A percentile compares a stretch with the other conserved stretches of the same genome.
Evolutionary conservation across 257 asterid genomes (phyloP).

Genomic region (Nemophila menziesii): DNA sequence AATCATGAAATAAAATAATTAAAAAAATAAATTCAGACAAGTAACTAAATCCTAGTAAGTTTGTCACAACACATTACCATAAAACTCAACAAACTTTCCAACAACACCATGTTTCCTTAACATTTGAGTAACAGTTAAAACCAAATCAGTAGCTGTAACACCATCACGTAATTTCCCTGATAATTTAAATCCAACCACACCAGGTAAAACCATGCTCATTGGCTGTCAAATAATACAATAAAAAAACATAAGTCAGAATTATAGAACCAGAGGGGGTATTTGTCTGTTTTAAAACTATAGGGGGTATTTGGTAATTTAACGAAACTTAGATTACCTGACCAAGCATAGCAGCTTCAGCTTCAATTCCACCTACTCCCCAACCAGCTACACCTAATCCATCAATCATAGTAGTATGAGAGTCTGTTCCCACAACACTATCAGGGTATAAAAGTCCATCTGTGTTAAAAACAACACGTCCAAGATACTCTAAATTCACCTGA

Average conservation of each 20-base stretch:
- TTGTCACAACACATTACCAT: slow-evolving; percentile 29
- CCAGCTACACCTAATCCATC: slow-evolving; percentile 92
- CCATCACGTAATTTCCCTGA: slow-evolving; percentile 65
- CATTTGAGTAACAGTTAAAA: slow-evolving; percentile 83
- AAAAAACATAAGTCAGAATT: not conserved
- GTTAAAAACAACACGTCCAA: slow-evolving; percentile 87
- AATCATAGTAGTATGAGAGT: slow-evolving; percentile 90
- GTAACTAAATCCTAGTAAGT: slow-evolving; percentile 1
- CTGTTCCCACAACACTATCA: slow-evolving; percentile 90
- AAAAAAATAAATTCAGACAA: not conserved
- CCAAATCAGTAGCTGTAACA: slow-evolving; percentile 92
- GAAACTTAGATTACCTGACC: slow-evolving; percentile 75
- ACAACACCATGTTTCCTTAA: slow-evolving; percentile 87
- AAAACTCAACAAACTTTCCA: slow-evolving; percentile 72
- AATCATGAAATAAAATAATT: not conserved
- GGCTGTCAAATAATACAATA: slow-evolving; percentile 37
- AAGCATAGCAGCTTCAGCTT: slow-evolving; percentile 92
- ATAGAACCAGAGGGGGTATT: too few relatives aligned
- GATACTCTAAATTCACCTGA: slow-evolving; percentile 89
- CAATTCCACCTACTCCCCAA: slow-evolving; percentile 98
- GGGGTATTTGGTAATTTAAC: too few relatives aligned
- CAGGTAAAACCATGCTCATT: slow-evolving; percentile 96
- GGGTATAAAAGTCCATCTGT: slow-evolving; percentile 65
- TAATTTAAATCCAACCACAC: slow-evolving; percentile 80
- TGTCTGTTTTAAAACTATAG: too few relatives aligned